Evolutionary conservation across 75 land plant genomes (phyloP).

Genomic region (Isoetes taiwanensis): DNA sequence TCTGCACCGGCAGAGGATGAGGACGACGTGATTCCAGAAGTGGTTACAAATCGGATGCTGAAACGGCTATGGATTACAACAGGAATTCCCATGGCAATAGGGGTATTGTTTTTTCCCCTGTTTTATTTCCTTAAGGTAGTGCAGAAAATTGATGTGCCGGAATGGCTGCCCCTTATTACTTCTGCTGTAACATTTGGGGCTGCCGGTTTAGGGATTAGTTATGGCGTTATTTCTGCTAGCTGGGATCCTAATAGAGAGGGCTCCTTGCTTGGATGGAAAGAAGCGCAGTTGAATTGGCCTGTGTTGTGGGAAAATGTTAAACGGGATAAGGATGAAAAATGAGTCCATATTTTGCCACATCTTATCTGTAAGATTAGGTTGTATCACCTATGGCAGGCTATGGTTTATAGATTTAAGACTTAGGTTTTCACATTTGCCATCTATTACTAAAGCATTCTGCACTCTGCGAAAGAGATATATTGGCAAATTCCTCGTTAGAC

Average conservation of each 20-base stretch:
- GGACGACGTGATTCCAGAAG: constrained; percentile 38
- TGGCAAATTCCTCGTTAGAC: too few species aligned
- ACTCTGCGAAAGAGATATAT: too few species aligned
- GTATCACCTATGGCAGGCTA: too few species aligned
- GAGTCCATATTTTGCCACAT: too few species aligned
- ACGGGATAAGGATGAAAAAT: too few species aligned
- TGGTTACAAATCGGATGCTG: constrained; percentile 58
- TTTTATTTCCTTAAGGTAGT: constrained; percentile 35
- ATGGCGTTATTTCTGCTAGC: constrained; percentile 64
- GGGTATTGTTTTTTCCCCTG: constrained; percentile 29
- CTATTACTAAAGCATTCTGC: too few species aligned
- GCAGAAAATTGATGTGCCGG: constrained; percentile 46
- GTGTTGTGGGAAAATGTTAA: constrained; percentile 61
- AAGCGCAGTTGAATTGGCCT: constrained; percentile 66
- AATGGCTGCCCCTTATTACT: constrained; percentile 58
- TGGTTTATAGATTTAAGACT: too few species aligned
- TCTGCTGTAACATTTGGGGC: constrained; percentile 45
- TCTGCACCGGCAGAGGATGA: too few species aligned
- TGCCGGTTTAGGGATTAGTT: constrained; percentile 56
- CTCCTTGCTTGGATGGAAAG: constrained; percentile 58
- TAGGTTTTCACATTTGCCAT: too few species aligned
- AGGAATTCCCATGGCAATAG: constrained; percentile 41
- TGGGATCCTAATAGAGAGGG: constrained; percentile 63
- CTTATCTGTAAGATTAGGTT: too few species aligned
- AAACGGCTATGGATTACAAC: constrained; percentile 36